Percentiles rank a stretch among this genome's conserved stretches.
These are phyloP conservation scores for Lentinus polychrous DNA, from an alignment of 1,284 basidiomycete species.

Conservation along the genomic window DNA sequence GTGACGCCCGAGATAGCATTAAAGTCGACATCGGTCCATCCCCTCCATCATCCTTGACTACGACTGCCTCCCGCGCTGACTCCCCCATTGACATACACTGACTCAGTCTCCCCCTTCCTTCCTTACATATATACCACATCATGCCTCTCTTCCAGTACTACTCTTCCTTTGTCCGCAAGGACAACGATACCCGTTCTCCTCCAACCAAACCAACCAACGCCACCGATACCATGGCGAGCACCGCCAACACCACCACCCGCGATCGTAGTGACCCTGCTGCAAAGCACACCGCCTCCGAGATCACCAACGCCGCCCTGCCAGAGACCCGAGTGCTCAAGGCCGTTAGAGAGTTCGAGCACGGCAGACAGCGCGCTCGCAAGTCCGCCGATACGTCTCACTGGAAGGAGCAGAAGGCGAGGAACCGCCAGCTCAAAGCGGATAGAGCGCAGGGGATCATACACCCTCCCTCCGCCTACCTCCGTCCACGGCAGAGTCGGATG, in stretches of 20 bases:
- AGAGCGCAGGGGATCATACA: conserved; percentile 8
- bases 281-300: conserved; percentile 2
- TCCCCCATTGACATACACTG: not conserved
- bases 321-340: conserved; percentile 29
- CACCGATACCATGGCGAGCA: conserved; percentile 1
- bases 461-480: not conserved
- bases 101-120: not conserved
- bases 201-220: not conserved
- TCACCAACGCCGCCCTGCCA: not conserved
- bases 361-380: conserved; percentile 39
- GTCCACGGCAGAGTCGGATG: not conserved
- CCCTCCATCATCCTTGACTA: not conserved
- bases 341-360: conserved; percentile 39
- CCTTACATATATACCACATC: not conserved
- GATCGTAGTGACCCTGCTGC: not conserved
- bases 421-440: conserved; percentile 13
- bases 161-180: not conserved
- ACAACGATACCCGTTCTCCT: not conserved
- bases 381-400: conserved; percentile 30
- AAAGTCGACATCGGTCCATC: not conserved
- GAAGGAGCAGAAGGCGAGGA: conserved; percentile 30
- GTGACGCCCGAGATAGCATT: not conserved
- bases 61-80: not conserved
- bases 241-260: conserved; percentile 3
- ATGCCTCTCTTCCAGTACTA: conserved; percentile 10